Conservation (phyloP, 306 rosid species). For the Vicia faba region DNA sequence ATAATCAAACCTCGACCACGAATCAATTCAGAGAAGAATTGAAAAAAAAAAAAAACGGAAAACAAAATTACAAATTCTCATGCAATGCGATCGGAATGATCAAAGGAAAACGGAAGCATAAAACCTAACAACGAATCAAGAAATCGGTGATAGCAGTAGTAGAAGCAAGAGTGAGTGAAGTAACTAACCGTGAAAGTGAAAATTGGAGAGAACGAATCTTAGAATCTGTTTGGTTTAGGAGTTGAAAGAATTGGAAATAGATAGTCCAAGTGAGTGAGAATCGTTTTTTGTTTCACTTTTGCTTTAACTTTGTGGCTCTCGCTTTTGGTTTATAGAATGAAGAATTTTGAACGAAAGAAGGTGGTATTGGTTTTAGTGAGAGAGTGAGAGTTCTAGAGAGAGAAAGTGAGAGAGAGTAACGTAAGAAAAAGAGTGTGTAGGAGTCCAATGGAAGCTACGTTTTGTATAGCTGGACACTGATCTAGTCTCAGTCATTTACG, state of each 20-base stretch:
- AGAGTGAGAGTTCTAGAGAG: background rate
- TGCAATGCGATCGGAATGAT: conserved; percentile 36
- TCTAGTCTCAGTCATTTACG: conserved; percentile 24
- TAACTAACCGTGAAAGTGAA: conserved; percentile 46
- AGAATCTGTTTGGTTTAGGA: conserved; percentile 5
- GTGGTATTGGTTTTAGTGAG: too few species aligned
- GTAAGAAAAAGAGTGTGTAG: background rate
- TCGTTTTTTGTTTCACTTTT: conserved; percentile 36
- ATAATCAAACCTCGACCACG: conserved; percentile 17
- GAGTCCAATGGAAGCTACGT: conserved; percentile 50
- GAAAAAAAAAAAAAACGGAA: background rate
- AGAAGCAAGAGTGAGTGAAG: conserved; percentile 19
- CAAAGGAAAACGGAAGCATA: background rate
- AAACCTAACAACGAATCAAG: conserved; percentile 8
- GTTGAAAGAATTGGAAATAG: conserved; percentile 14
- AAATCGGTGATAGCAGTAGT: background rate
- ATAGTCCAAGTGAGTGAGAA: conserved; percentile 27
- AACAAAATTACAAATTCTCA: background rate
- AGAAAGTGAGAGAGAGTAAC: background rate
- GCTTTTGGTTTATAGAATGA: conserved; percentile 16
- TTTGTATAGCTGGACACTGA: conserved; percentile 47
- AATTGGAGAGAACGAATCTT: conserved; percentile 41
- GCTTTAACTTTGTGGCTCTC: conserved; percentile 11
- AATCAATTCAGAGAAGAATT: conserved; percentile 24
- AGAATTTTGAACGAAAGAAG: background rate